These are phyloP conservation scores for Arabidopsis hybrid DNA, from an alignment of 441 rosid genomes.

Conservation along the genomic window DNA sequence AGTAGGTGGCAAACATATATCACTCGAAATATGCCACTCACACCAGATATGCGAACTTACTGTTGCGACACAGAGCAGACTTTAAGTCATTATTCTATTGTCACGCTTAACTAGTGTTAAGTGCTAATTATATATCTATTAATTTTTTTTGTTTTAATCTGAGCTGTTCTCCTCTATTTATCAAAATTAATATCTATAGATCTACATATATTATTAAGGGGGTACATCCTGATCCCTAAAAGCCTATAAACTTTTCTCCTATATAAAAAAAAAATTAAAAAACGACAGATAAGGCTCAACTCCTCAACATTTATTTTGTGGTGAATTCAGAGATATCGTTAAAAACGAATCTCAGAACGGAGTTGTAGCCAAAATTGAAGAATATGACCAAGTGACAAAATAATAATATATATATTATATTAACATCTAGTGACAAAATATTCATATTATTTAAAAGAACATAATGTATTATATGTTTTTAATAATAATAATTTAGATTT, in stretches of 20 bases:
- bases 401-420: no score
- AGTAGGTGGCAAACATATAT: slow-evolving; percentile 40
- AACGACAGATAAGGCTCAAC: no score
- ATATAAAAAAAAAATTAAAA: no score
- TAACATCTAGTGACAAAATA: no score
- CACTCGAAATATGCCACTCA: slow-evolving; percentile 40
- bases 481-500: no score
- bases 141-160: neutral
- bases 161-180: slow-evolving; percentile 17
- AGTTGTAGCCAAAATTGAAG: no score
- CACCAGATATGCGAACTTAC: slow-evolving; percentile 26
- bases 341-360: no score
- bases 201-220: neutral
- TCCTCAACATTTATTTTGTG: no score
- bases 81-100: slow-evolving; percentile 30
- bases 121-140: slow-evolving; percentile 1
- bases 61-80: slow-evolving; percentile 22
- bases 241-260: neutral
- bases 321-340: no score
- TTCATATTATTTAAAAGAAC: no score
- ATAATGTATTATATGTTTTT: no score
- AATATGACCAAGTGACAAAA: no score
- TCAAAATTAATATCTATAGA: neutral
- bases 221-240: neutral
- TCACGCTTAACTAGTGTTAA: slow-evolving; percentile 38